Base-by-base conservation (phyloP, 768 basidiomycete genomes). In the Terana coerulea region DNA sequence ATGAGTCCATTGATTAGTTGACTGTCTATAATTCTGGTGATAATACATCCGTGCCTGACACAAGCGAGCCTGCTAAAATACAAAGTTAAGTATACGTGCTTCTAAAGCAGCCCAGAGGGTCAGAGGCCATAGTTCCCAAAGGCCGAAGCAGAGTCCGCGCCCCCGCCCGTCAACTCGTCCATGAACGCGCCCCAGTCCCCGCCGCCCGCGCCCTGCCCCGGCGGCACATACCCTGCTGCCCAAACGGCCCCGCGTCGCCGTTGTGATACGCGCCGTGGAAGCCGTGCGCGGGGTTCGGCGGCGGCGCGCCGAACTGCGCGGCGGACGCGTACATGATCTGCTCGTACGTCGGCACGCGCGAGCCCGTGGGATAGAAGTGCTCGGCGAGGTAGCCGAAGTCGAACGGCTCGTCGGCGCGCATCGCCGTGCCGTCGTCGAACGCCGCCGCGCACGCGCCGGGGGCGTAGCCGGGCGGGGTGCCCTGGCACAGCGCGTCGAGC, bases 271-370 rank as follows among this genome's bases (percentile, higher is more conserved):
- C 29, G 30, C 30, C 26, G n/a, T 46, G 45, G 45, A 46, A 46
- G 45, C 45, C 45, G 30, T 21, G 45, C n/a, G 17, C 30, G 2
- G 45, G 17, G 31, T 19, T 30, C 17, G 33, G 9, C 14, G 14
- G 26, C 26, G 21, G 12, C 21, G 41, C 5, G 7, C 12, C 7
- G 41, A 17, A 15, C 6, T 34, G 19, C 33, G 47, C 21, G 14
- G 12, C 21, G 12, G 17, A 34, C 5, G 26, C 29, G 22, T 45
- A 22, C 51, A 52, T 52, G 37, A 46, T 52, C 45, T 52, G 44
- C 35, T 52, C 51, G 35, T 52, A 52, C 29, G 44, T 30, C 25
- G 43, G 51, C 17, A 44, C n/a, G 14, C 5, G 24, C 30, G 42
- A 43, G 3, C n/a, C n/a, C 9, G n/a, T 26, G 28, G 9, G 28